Evolutionary conservation across 2,329 filamentous ascomycete species (phyloP).

Genomic region (Apiospora hydei): DNA sequence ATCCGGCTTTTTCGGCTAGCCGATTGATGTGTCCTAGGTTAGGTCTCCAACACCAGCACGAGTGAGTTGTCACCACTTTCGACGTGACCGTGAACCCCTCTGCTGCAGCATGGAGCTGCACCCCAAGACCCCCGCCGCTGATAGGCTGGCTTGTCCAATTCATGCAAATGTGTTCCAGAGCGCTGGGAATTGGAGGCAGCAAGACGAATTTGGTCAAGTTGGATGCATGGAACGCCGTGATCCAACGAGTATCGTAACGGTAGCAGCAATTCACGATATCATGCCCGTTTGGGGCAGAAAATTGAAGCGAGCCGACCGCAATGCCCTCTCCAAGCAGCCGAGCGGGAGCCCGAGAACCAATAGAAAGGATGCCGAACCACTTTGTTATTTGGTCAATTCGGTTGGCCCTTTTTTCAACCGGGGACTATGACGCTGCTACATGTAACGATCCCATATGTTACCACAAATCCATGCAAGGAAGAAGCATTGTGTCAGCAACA

Average conservation of each 20-base stretch:
- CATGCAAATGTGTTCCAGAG: conserved; percentile 24
- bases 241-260: background rate
- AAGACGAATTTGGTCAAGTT: background rate
- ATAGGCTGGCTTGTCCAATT: background rate
- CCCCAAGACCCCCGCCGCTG: background rate
- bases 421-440: background rate
- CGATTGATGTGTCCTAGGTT: background rate
- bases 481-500: background rate
- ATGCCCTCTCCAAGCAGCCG: background rate
- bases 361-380: background rate
- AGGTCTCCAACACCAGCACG: background rate
- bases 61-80: conserved; percentile 14
- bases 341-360: background rate
- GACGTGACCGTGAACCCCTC: conserved; percentile 9
- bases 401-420: background rate
- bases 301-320: background rate
- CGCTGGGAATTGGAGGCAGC: background rate
- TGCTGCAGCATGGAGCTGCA: background rate
- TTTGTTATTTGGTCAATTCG: conserved; percentile 1
- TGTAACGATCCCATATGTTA: background rate
- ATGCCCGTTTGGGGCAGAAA: background rate
- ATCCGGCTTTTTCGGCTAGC: conserved; percentile 7
- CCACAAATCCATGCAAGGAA: background rate
- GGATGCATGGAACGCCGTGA: background rate
- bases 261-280: background rate